phyloP scores from a whole-genome alignment of 2,329 filamentous ascomycete genomes.

The Ophiostoma perfectum region DNA sequence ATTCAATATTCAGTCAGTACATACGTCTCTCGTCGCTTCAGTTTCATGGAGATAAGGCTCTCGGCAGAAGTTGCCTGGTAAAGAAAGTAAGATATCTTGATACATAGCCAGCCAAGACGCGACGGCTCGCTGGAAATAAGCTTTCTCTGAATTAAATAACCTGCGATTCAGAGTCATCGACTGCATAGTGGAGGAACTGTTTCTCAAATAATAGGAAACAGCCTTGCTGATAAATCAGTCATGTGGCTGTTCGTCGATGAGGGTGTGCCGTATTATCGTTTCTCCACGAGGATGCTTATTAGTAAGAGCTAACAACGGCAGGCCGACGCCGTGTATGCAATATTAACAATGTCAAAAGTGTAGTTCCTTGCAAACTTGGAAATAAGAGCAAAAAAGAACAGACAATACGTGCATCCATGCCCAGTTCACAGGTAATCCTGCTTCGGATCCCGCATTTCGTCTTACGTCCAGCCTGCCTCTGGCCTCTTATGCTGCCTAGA shows the following conservation, averaged over 20 bases:
- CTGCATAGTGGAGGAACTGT: not conserved
- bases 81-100: not conserved
- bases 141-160: not conserved
- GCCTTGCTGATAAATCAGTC: conserved; percentile 1
- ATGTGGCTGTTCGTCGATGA: not conserved
- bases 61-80: not conserved
- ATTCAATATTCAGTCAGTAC: too few species aligned
- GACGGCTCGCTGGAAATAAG: not conserved
- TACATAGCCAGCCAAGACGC: not conserved
- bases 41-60: not conserved
- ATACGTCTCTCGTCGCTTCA: too few species aligned
- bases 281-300: not conserved
- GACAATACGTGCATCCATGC: too few species aligned
- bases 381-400: too few species aligned
- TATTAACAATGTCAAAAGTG: too few species aligned
- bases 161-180: not conserved
- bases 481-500: not conserved
- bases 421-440: not conserved
- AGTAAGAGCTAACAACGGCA: too few species aligned
- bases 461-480: not conserved
- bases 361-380: too few species aligned
- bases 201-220: not conserved
- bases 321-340: too few species aligned
- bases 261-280: conserved; percentile 1
- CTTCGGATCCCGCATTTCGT: not conserved